Base-by-base conservation (phyloP, 306 rosid species). In the Oemleria cerasiformis region DNA sequence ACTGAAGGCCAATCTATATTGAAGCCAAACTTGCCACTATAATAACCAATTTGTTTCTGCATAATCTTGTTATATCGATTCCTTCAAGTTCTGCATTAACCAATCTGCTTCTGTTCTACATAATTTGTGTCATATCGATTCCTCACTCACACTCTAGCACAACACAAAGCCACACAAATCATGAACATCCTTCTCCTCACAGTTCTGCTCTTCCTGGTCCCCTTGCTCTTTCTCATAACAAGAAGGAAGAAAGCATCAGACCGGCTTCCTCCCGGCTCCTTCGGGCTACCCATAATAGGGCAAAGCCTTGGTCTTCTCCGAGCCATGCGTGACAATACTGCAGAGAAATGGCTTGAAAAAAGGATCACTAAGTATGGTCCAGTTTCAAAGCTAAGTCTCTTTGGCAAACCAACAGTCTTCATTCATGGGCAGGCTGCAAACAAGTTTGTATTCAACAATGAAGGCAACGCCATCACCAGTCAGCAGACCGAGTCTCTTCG, bases 231-330 rank as follows among this genome's bases (percentile, higher is more conserved):
- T 43, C 75, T 87, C 36, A 69, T 91, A 2, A 38, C 34, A n/a
- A 85, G 73, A 62, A 73, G 78, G 77, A 73, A 70, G 69, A 86
- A 53, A 79, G 39, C 81, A 72, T 70, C 80, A 43, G 58, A 74
- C 70, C 81, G 79, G 54, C 68, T 82, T n/a, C 96, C 97, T 42
- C 96, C 97, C 9, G 97, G 92, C 53, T 88, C 90, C 17, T 85
- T 92, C 0, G 97, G 97, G 68, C 60, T 87, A 30, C 92, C 92
- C 40, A 30, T 88, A 4, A 77, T 91, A 34, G 96, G 96, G 38
- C 89, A 91, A 71, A 91, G 88, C 69, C 86, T 86, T 16, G 61
- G 73, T 44, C 80, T 88, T 65, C 91, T 88, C 10, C 41, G 73
- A 51, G 83, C 92, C 7, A 84, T 84, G 92, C 84, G 86, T 2